phyloP scores from a whole-genome alignment of 352 stramenopile species.

The Phytopythium aichiense region DNA sequence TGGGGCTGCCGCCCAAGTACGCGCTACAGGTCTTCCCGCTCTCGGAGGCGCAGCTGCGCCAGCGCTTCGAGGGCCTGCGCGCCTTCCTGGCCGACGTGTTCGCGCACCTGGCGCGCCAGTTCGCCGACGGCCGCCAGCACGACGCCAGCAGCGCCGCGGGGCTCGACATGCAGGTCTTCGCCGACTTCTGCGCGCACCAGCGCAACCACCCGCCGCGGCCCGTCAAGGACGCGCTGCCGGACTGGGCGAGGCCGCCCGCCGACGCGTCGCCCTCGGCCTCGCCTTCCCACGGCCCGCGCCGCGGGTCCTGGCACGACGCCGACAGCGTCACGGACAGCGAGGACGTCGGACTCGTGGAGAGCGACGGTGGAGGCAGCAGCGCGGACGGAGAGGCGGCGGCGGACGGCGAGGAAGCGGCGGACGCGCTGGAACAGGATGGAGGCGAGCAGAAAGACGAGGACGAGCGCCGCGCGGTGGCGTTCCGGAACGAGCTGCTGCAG shows the following conservation, averaged over 20 bases:
- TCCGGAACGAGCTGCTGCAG: conserved; percentile 74
- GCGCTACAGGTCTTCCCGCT: conserved; percentile 76
- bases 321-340: conserved; percentile 65
- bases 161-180: conserved; percentile 83
- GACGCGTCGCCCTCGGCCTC: conserved; percentile 7
- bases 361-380: conserved; percentile 16
- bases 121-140: conserved; percentile 57
- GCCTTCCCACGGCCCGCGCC: conserved; percentile 16
- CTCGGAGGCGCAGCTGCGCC: conserved; percentile 47
- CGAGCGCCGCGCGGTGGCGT: conserved; percentile 33
- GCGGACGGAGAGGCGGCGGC: neutral
- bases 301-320: conserved; percentile 41
- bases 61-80: conserved; percentile 66
- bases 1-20: conserved; percentile 77
- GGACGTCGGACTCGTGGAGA: conserved; percentile 37
- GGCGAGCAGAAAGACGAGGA: conserved; percentile 2
- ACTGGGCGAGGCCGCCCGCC: conserved; percentile 50
- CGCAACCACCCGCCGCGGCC: conserved; percentile 59
- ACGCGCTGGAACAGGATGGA: neutral
- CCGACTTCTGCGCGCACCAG: conserved; percentile 66
- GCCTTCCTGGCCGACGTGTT: conserved; percentile 53
- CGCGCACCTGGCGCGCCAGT: conserved; percentile 31
- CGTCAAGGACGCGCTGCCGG: conserved; percentile 34
- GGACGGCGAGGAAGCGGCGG: conserved; percentile 11
- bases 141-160: conserved; percentile 50